Evolutionary conservation across 2,329 filamentous ascomycete species (phyloP).

Genomic region (Metarhizium album): DNA sequence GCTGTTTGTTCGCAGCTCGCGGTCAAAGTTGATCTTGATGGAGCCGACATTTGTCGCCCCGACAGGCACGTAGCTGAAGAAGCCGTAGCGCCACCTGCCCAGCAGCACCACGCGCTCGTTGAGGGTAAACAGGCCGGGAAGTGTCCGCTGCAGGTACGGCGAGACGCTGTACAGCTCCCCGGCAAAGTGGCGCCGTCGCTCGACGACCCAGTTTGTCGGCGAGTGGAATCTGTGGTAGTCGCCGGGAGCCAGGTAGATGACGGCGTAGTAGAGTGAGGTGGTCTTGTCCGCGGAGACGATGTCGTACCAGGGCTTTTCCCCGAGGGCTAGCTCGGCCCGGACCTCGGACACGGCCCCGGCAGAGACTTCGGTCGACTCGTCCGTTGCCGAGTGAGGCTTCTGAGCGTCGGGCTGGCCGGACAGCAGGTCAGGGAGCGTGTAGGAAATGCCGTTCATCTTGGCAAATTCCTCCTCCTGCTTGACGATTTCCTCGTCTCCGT

Average conservation of each 20-base stretch:
- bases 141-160: conserved; percentile 83
- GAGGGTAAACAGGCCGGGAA: conserved; percentile 89
- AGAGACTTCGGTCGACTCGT: conserved; percentile 58
- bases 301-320: conserved; percentile 60
- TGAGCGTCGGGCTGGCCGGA: conserved; percentile 51
- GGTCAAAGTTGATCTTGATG: conserved; percentile 94
- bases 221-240: conserved; percentile 99
- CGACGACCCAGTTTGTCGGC: conserved; percentile 88
- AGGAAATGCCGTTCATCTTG: conserved; percentile 86
- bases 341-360: conserved; percentile 73
- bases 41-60: conserved; percentile 96
- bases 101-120: conserved; percentile 93
- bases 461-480: conserved; percentile 87
- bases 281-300: conserved; percentile 49
- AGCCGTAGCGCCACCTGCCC: conserved; percentile 91
- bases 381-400: conserved; percentile 44
- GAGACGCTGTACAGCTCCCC: conserved; percentile 93
- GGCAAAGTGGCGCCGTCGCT: conserved; percentile 90
- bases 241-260: conserved; percentile 91
- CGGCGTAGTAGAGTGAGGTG: conserved; percentile 80
- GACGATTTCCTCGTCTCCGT: conserved; percentile 54
- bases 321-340: conserved; percentile 67
- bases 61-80: conserved; percentile 93
- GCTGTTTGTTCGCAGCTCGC: conserved; percentile 85
- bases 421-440: conserved; percentile 79